These are phyloP conservation scores for Arctium lappa DNA, from an alignment of 129 eudicot genomes.

Conservation along the genomic window DNA sequence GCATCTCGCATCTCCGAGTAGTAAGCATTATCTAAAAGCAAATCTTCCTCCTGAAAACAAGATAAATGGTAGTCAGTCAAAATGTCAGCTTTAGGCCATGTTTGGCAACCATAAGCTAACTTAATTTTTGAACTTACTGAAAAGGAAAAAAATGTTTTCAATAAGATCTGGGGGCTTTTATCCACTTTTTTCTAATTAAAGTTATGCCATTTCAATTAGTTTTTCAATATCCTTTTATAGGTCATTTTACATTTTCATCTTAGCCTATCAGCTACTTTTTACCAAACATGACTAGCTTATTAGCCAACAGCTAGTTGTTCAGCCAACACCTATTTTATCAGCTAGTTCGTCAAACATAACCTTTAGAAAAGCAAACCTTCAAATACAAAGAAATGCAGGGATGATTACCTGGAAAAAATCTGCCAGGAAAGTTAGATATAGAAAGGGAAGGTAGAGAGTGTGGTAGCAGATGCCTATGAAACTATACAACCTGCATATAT, in stretches of 20 bases:
- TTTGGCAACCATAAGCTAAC: neutral
- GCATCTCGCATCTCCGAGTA: constrained; percentile 91
- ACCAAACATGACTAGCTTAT: no score
- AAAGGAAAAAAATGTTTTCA: neutral
- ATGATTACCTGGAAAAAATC: constrained; percentile 76
- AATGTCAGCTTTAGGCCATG: neutral
- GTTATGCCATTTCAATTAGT: no score
- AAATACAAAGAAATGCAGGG: neutral
- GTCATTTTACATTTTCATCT: no score
- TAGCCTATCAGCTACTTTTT: no score
- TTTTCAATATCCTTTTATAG: no score
- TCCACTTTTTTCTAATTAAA: no score
- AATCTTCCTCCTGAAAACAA: constrained; percentile 65
- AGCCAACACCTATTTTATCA: neutral
- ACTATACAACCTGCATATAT: constrained; percentile 61
- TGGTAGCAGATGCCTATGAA: constrained; percentile 55
- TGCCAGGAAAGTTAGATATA: constrained; percentile 62
- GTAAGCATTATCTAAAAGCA: constrained; percentile 74
- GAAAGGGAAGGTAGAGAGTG: constrained; percentile 72
- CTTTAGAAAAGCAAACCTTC: neutral
- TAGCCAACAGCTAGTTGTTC: neutral
- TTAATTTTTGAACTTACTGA: neutral
- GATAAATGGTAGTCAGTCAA: neutral
- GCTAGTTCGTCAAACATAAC: neutral
- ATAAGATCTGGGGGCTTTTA: neutral